phyloP scores from a whole-genome alignment of 495 filamentous ascomycete species.

The Daldinia decipiens region DNA sequence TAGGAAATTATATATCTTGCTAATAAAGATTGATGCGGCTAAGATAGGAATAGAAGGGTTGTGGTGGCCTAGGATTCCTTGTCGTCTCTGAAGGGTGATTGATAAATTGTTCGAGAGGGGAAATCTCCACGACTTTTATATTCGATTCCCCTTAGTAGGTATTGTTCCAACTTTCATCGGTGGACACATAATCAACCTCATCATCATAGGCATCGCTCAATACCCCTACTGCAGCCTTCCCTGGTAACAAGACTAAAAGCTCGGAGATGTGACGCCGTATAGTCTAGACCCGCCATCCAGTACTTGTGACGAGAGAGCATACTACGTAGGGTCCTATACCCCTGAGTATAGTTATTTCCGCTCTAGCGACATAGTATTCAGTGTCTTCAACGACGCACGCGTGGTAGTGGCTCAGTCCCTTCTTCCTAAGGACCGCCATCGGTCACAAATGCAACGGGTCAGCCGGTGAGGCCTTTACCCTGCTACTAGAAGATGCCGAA shows the following conservation, averaged over 20 bases:
- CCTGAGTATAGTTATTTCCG: background rate
- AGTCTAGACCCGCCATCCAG: background rate
- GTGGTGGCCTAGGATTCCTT: conserved; percentile 10
- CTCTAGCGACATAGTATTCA: conserved; percentile 1
- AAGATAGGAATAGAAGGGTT: background rate
- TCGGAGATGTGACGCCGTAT: conserved; percentile 11
- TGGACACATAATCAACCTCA: conserved; percentile 17
- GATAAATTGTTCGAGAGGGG: conserved; percentile 2
- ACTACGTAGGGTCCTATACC: conserved; percentile 1
- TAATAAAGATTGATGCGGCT: background rate
- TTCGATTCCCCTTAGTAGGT: background rate
- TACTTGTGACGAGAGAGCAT: background rate
- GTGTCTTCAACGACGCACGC: background rate
- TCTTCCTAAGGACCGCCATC: background rate
- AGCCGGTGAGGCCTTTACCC: conserved; percentile 20
- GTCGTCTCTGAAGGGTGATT: background rate
- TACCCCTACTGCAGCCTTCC: conserved; percentile 5
- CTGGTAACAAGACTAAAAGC: conserved; percentile 22
- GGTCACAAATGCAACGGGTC: conserved; percentile 24
- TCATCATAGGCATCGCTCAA: conserved; percentile 10
- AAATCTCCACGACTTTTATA: conserved; percentile 23
- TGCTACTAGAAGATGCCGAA: conserved; percentile 23
- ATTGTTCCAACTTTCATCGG: conserved; percentile 2
- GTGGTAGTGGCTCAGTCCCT: conserved; percentile 12
- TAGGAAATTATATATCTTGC: background rate